Evolutionary conservation across 768 basidiomycete genomes (phyloP).

Genomic region (Kondoa subrosea): DNA sequence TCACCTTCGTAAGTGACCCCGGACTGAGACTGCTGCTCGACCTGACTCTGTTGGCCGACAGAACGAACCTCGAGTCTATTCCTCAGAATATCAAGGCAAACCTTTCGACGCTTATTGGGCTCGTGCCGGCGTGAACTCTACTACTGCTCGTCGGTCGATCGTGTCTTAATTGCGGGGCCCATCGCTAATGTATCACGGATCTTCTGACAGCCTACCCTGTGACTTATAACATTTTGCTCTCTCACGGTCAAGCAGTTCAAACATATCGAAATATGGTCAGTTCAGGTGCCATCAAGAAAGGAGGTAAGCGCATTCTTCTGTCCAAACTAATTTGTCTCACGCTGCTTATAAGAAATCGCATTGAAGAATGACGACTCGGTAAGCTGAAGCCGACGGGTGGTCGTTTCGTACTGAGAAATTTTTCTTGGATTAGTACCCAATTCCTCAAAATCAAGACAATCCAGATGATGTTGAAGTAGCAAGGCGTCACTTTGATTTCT

Average conservation of each 20-base stretch:
- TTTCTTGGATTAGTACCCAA: neutral
- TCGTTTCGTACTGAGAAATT: conserved; percentile 21
- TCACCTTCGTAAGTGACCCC: conserved; percentile 34
- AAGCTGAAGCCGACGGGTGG: no score
- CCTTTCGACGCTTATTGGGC: conserved; percentile 10
- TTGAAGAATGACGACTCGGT: conserved; percentile 45
- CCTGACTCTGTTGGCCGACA: no score
- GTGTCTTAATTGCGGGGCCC: conserved; percentile 29
- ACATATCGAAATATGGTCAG: conserved; percentile 40
- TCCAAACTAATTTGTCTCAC: neutral
- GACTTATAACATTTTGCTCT: conserved; percentile 32
- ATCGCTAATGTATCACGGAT: conserved; percentile 36
- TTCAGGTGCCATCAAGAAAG: conserved; percentile 33
- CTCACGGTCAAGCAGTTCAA: conserved; percentile 42
- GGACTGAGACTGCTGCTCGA: no score
- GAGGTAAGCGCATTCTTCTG: neutral
- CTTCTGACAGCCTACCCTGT: neutral
- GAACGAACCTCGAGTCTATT: conserved; percentile 39
- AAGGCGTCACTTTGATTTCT: conserved; percentile 41
- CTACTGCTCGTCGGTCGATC: conserved; percentile 37
- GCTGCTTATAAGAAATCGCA: conserved; percentile 31
- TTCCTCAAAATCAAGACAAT: conserved; percentile 10
- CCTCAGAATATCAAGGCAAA: conserved; percentile 21
- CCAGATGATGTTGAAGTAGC: conserved; percentile 37
- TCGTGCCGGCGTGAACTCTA: conserved; percentile 34